Evolutionary conservation across 2,329 filamentous ascomycete species (phyloP).

Genomic region (Mycosphaerella sp.): DNA sequence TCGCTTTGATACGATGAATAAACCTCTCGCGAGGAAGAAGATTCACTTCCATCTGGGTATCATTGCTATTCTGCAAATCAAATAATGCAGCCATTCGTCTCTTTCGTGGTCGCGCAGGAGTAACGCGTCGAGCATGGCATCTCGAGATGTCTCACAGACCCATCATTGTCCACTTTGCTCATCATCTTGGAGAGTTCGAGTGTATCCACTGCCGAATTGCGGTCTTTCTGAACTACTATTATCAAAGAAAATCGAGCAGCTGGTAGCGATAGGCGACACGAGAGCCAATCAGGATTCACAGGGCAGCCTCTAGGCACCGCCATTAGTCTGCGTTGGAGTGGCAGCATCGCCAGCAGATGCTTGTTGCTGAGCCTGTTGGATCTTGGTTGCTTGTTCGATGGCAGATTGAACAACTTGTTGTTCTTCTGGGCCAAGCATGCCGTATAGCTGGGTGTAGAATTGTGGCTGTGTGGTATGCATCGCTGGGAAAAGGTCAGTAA

Average conservation of each 20-base stretch:
- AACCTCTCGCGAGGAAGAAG: neutral
- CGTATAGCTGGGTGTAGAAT: conserved; percentile 74
- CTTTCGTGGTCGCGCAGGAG: too few relatives aligned
- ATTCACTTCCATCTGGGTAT: neutral
- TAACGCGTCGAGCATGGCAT: too few relatives aligned
- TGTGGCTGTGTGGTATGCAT: conserved; percentile 85
- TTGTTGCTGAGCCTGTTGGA: conserved; percentile 31
- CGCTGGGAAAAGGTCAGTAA: conserved; percentile 33
- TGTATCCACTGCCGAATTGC: too few relatives aligned
- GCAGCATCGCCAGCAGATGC: conserved; percentile 6
- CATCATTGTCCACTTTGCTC: too few relatives aligned
- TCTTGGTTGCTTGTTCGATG: conserved; percentile 61
- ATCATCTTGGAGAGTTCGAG: too few relatives aligned
- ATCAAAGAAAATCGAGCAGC: too few relatives aligned
- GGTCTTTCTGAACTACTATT: neutral
- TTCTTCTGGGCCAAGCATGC: conserved; percentile 72
- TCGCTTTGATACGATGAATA: too few relatives aligned
- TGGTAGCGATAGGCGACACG: too few relatives aligned
- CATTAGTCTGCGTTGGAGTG: conserved; percentile 4
- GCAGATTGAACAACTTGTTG: conserved; percentile 73
- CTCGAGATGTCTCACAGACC: too few relatives aligned
- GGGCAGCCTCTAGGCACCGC: conserved; percentile 2
- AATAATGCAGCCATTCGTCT: too few relatives aligned
- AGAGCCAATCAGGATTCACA: neutral
- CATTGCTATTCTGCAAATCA: too few relatives aligned